A percentile compares a stretch with the other conserved stretches of the same genome.
Conservation (phyloP, 1,284 basidiomycete species). For the Papiliotrema laurentii region DNA sequence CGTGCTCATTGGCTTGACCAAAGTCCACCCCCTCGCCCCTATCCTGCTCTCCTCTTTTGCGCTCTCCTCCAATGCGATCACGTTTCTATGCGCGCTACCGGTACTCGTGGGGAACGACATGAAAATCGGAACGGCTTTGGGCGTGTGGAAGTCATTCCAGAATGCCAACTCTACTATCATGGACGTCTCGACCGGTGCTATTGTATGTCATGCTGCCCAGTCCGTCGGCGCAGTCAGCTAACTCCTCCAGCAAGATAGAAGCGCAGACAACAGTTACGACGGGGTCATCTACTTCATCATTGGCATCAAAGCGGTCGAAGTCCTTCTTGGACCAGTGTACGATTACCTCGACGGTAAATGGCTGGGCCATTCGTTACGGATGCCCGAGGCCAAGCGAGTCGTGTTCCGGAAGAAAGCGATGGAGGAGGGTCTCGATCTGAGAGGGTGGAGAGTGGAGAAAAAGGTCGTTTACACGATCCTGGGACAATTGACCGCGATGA, state of each 20-base stretch:
- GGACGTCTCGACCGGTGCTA: constrained; percentile 47
- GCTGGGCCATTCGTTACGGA: constrained; percentile 41
- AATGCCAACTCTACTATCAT: constrained; percentile 42
- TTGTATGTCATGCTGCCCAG: constrained; percentile 18
- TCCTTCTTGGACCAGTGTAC: constrained; percentile 44
- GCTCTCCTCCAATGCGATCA: constrained; percentile 42
- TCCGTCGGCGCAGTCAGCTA: background rate
- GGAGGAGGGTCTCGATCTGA: constrained; percentile 14
- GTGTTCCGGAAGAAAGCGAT: constrained; percentile 20
- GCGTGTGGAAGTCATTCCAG: constrained; percentile 48
- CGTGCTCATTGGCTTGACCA: constrained; percentile 45
- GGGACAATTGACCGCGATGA: constrained; percentile 15
- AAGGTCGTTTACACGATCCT: constrained; percentile 11
- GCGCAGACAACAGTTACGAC: constrained; percentile 39
- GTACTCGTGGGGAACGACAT: constrained; percentile 45
- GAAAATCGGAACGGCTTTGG: constrained; percentile 48
- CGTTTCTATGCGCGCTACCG: constrained; percentile 48
- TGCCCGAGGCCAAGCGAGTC: constrained; percentile 36
- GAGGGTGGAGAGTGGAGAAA: constrained; percentile 21
- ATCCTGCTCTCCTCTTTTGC: constrained; percentile 48
- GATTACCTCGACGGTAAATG: constrained; percentile 36
- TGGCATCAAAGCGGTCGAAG: constrained; percentile 47
- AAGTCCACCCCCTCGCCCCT: constrained; percentile 45
- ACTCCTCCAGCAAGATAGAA: constrained; percentile 38
- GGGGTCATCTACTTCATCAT: constrained; percentile 48